Evolutionary conservation across 2,329 filamentous ascomycete species (phyloP).

Genomic region (Colletotrichum sp.): DNA sequence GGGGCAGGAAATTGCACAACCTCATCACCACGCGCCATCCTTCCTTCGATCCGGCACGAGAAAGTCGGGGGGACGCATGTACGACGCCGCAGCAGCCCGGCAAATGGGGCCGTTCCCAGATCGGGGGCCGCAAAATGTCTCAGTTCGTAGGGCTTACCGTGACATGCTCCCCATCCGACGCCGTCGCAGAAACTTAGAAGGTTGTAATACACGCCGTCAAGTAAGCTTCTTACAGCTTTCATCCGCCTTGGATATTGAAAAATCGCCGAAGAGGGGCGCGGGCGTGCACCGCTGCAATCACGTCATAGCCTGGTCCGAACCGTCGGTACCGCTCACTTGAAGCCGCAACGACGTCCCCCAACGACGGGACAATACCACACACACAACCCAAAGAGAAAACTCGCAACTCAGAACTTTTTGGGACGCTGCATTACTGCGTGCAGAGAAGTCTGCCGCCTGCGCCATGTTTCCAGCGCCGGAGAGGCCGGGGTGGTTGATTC

Average conservation of each 20-base stretch:
- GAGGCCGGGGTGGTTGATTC: not conserved
- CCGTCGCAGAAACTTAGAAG: not conserved
- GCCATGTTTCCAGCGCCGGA: not conserved
- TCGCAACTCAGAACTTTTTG: not conserved
- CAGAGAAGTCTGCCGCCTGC: not conserved
- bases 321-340: not conserved
- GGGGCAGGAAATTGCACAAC: not conserved
- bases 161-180: not conserved
- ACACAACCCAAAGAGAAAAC: not conserved
- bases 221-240: constrained; percentile 10
- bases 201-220: not conserved
- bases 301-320: constrained; percentile 16
- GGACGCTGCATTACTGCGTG: not conserved
- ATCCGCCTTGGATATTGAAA: not conserved
- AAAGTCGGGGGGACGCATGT: not conserved
- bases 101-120: constrained; percentile 7
- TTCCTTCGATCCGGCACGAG: not conserved
- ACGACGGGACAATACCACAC: not conserved
- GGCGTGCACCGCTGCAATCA: not conserved
- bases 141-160: not conserved
- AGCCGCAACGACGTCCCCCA: not conserved
- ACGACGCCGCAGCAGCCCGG: not conserved
- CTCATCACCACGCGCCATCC: not conserved
- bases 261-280: not conserved
- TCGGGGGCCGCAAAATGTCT: constrained; percentile 15